phyloP scores from a whole-genome alignment of 2,329 filamentous ascomycete genomes.

The Stagonosporopsis tanaceti region DNA sequence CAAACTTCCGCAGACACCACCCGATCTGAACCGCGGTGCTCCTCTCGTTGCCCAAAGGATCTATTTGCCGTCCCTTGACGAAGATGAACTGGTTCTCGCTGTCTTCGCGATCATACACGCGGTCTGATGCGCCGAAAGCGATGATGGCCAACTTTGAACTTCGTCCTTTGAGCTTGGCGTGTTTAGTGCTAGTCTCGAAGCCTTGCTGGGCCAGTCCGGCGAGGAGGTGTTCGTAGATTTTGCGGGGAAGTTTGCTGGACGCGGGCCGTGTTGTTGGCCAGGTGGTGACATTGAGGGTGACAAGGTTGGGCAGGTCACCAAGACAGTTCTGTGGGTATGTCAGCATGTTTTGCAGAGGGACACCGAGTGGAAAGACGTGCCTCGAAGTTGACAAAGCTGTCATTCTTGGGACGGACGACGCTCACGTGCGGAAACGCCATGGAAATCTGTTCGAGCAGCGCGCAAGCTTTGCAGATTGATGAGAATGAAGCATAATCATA shows the following conservation, averaged over 20 bases:
- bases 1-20: conserved; percentile 56
- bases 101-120: conserved; percentile 58
- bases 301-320: conserved; percentile 50
- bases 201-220: conserved; percentile 50
- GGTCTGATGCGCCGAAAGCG: conserved; percentile 57
- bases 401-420: conserved; percentile 52
- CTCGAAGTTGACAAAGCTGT: conserved; percentile 55
- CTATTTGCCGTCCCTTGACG: conserved; percentile 53
- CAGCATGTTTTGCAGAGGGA: neutral
- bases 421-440: conserved; percentile 58
- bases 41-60: conserved; percentile 52
- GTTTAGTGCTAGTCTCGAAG: conserved; percentile 42
- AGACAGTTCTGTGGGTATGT: conserved; percentile 42
- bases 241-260: conserved; percentile 51
- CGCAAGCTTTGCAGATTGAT: conserved; percentile 56
- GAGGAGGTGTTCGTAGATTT: conserved; percentile 57
- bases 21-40: conserved; percentile 55
- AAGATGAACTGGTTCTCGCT: conserved; percentile 57
- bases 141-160: conserved; percentile 54
- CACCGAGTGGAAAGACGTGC: conserved; percentile 24
- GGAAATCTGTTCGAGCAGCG: conserved; percentile 55
- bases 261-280: conserved; percentile 57
- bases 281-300: conserved; percentile 58
- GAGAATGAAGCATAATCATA: conserved; percentile 55
- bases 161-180: conserved; percentile 38